These are phyloP conservation scores for Cladophialophora bantiana DNA, from an alignment of 2,329 filamentous ascomycete species.

Conservation along the genomic window DNA sequence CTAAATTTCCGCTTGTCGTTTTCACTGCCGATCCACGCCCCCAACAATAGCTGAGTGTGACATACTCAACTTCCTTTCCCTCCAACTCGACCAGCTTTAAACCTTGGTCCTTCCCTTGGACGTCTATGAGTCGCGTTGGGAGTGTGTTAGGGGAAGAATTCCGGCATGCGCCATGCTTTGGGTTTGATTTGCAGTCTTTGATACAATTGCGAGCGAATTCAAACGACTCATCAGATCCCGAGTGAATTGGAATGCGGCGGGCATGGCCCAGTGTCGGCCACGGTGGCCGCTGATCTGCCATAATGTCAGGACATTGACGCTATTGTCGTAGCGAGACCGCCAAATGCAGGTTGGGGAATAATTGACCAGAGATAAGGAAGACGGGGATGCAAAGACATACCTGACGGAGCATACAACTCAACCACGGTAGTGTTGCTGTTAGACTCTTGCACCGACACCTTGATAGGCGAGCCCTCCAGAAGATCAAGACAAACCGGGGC, in stretches of 20 bases:
- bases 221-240: background rate
- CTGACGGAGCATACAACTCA: conserved; percentile 3
- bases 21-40: background rate
- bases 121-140: background rate
- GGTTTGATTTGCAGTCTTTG: background rate
- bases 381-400: background rate
- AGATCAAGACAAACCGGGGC: background rate
- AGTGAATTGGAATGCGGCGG: background rate
- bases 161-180: background rate
- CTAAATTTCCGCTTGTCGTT: conserved; percentile 1
- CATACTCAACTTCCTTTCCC: background rate
- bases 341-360: background rate
- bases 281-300: background rate
- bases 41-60: conserved; percentile 11
- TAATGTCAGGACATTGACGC: background rate
- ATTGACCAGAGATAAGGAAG: background rate
- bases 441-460: background rate
- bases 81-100: background rate
- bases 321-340: background rate
- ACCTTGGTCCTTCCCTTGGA: background rate
- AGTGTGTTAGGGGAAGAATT: background rate
- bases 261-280: background rate
- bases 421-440: background rate
- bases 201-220: background rate
- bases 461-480: background rate